Evolutionary conservation across 306 rosid genomes (phyloP).

Genomic region (Pachyrhizus erosus): DNA sequence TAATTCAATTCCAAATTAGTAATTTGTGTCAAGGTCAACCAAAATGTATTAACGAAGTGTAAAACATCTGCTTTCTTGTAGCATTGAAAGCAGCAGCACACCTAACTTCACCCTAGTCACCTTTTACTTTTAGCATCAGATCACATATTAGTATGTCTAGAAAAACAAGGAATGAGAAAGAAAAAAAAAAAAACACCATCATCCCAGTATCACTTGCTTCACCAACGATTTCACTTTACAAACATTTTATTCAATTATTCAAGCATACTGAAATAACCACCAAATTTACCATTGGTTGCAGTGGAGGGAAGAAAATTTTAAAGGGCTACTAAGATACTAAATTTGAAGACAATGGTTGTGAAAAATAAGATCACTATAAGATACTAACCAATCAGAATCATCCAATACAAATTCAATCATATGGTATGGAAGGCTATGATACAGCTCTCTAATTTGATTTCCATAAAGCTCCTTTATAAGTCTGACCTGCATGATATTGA

Average conservation of each 20-base stretch:
- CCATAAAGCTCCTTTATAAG: constrained; percentile 96
- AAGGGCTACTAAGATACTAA: background rate
- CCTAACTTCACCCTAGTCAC: background rate
- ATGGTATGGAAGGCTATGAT: constrained; percentile 86
- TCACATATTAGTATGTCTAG: background rate
- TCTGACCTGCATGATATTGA: constrained; percentile 69
- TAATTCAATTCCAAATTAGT: background rate
- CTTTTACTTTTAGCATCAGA: constrained; percentile 12
- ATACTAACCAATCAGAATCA: constrained; percentile 84
- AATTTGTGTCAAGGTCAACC: background rate
- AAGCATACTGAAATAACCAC: background rate
- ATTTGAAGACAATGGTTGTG: background rate
- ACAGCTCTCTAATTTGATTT: constrained; percentile 79
- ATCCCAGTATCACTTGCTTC: background rate
- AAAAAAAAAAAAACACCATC: background rate
- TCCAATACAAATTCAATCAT: constrained; percentile 70
- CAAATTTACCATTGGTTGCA: background rate
- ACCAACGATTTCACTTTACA: background rate
- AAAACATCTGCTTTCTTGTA: constrained; percentile 12
- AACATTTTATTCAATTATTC: constrained; percentile 17
- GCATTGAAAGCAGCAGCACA: constrained; percentile 15
- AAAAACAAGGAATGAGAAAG: background rate
- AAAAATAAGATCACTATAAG: constrained; percentile 29
- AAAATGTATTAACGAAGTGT: background rate
- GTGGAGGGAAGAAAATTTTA: background rate